These are phyloP conservation scores for Lumnitzera littorea DNA, from an alignment of 345 rosid genomes.

Conservation along the genomic window DNA sequence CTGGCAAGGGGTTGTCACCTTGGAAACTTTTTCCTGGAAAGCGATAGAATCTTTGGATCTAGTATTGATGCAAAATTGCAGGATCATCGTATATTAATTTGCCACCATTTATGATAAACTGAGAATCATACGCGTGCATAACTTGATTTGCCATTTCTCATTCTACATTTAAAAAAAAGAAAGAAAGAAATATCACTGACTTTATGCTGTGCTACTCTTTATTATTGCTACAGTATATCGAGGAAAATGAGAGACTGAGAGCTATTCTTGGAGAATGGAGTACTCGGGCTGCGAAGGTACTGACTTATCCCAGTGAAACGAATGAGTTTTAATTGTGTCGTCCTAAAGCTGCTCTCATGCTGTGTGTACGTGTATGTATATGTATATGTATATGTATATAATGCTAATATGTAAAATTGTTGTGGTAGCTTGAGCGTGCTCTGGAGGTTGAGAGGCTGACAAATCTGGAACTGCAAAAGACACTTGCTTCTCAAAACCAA, in stretches of 20 bases:
- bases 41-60: too few species aligned
- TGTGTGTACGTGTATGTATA: too few species aligned
- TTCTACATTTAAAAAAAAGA: too few species aligned
- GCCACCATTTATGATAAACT: too few species aligned
- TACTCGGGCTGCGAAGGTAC: slow-evolving; percentile 85
- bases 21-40: too few species aligned
- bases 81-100: too few species aligned
- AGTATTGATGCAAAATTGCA: too few species aligned
- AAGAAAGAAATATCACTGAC: not conserved
- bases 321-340: not conserved
- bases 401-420: not conserved
- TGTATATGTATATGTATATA: too few species aligned
- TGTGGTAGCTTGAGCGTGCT: slow-evolving; percentile 76
- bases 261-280: slow-evolving; percentile 95
- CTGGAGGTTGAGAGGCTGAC: slow-evolving; percentile 77
- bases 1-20: too few species aligned
- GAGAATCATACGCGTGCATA: too few species aligned
- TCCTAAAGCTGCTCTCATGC: not conserved
- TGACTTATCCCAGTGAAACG: not conserved
- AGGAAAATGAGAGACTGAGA: slow-evolving; percentile 90
- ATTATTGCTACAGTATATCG: slow-evolving; percentile 52
- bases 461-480: slow-evolving; percentile 74
- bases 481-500: slow-evolving; percentile 26
- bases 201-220: not conserved
- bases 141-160: too few species aligned